These are phyloP conservation scores for Russula lepida DNA, from an alignment of 768 basidiomycete genomes.

Conservation along the genomic window DNA sequence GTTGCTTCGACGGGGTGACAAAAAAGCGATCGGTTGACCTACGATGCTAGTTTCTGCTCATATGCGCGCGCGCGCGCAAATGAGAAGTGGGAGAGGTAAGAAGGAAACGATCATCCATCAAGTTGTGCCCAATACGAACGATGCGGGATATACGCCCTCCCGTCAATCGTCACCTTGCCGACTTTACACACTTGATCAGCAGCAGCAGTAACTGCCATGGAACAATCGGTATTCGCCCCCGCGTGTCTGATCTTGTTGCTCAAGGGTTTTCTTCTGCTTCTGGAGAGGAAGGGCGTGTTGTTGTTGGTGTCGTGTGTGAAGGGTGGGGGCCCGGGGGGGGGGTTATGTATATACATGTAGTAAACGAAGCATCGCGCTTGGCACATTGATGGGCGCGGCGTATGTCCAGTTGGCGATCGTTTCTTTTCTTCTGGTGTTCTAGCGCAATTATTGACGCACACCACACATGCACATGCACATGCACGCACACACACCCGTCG, in stretches of 20 bases:
- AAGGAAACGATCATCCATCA: constrained; percentile 2
- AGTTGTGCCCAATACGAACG: background rate
- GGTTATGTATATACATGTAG: background rate
- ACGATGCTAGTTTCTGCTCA: background rate
- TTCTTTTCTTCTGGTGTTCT: background rate
- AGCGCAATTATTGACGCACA: background rate
- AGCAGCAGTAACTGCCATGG: too few relatives aligned
- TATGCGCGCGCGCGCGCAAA: background rate
- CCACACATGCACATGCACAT: background rate
- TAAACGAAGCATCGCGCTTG: background rate
- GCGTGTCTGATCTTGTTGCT: too few relatives aligned
- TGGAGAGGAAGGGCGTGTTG: background rate
- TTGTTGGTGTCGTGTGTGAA: background rate
- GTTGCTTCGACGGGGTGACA: background rate
- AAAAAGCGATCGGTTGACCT: background rate
- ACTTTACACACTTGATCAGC: background rate
- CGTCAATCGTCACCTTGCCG: background rate
- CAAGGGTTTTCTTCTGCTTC: too few relatives aligned
- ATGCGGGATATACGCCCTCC: background rate
- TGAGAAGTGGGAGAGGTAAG: constrained; percentile 26
- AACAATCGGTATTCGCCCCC: too few relatives aligned
- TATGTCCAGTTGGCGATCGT: background rate
- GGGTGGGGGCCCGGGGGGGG: background rate
- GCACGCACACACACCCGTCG: background rate
- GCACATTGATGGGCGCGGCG: background rate